These are phyloP conservation scores for Ormosia semicastrata DNA, from an alignment of 306 rosid genomes.

Conservation along the genomic window DNA sequence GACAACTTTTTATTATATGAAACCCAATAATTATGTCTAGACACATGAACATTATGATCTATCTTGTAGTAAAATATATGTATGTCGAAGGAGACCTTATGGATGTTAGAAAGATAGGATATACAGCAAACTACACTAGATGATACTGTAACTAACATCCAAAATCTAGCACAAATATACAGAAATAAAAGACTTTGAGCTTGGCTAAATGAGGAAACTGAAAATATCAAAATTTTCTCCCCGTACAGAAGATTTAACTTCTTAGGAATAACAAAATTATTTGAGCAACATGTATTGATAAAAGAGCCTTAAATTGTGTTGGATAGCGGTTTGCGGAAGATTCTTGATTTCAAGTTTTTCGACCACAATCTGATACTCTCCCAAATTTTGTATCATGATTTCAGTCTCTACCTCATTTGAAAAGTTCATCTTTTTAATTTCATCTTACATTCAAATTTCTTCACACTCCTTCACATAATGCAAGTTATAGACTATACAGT, in stretches of 20 bases:
- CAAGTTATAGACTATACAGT: neutral
- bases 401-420: neutral
- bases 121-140: neutral
- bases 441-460: neutral
- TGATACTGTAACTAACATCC: neutral
- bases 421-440: neutral
- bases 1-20: too few species aligned
- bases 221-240: neutral
- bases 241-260: neutral
- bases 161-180: neutral
- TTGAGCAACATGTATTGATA: neutral
- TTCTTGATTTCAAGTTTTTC: neutral
- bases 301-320: neutral
- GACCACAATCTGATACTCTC: neutral
- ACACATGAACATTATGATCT: neutral
- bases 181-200: neutral
- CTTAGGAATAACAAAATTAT: neutral
- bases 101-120: neutral
- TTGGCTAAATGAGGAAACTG: neutral
- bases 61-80: neutral
- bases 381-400: neutral
- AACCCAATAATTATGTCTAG: neutral
- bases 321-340: neutral
- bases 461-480: neutral
- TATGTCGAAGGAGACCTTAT: neutral